A percentile compares a stretch with the other conserved stretches of the same genome.
Evolutionary conservation across 805 yeast genomes (phyloP).

Genomic region (Metschnikowia noctiluminum): DNA sequence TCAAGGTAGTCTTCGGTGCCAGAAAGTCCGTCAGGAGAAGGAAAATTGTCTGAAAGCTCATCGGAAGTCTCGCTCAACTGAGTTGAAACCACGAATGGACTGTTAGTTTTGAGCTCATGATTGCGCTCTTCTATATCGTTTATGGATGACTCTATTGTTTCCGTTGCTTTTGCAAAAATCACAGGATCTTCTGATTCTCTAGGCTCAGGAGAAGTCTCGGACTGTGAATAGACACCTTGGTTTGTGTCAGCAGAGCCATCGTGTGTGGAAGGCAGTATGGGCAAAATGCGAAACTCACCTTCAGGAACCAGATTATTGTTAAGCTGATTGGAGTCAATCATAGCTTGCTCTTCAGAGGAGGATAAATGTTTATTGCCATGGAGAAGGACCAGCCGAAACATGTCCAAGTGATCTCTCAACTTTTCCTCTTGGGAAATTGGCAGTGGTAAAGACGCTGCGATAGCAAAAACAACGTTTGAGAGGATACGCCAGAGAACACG

Average conservation of each 20-base stretch:
- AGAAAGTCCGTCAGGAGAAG: neutral
- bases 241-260: too few species aligned
- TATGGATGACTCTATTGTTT: too few species aligned
- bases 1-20: constrained; percentile 1
- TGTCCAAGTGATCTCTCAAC: constrained; percentile 4
- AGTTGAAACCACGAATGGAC: too few species aligned
- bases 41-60: neutral
- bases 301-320: neutral
- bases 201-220: too few species aligned
- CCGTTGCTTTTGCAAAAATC: too few species aligned
- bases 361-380: neutral
- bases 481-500: neutral
- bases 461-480: neutral
- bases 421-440: neutral
- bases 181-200: too few species aligned
- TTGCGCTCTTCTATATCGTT: too few species aligned
- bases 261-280: neutral
- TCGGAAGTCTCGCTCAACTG: too few species aligned
- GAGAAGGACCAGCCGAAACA: constrained; percentile 4
- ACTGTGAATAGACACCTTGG: too few species aligned
- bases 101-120: too few species aligned
- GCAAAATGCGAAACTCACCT: neutral
- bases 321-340: neutral
- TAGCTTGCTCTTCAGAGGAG: neutral
- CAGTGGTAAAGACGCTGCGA: constrained; percentile 1